Evolutionary conservation across 2,329 filamentous ascomycete species (phyloP).

Genomic region (Botrytis elliptica): DNA sequence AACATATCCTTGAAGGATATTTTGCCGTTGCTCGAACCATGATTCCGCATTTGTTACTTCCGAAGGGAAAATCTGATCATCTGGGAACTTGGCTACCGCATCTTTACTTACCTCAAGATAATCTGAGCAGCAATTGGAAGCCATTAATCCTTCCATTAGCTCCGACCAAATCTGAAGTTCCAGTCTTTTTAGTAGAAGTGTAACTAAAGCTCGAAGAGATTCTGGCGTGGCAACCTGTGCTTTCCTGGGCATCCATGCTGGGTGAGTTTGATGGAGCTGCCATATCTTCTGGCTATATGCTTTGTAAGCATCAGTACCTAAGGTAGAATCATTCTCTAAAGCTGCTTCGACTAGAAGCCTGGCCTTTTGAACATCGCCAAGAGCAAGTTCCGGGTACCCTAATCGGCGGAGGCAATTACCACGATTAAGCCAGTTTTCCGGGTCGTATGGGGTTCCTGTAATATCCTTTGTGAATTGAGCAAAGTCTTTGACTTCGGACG

Average conservation of each 20-base stretch:
- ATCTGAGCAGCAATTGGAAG: conserved; percentile 34
- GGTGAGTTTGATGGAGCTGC: conserved; percentile 32
- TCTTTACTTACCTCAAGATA: conserved; percentile 32
- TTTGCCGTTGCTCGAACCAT: conserved; percentile 30
- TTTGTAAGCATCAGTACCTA: conserved; percentile 35
- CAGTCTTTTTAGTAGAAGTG: conserved; percentile 31
- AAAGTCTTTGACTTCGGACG: conserved; percentile 28
- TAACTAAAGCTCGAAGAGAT: conserved; percentile 26
- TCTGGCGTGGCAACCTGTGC: conserved; percentile 30
- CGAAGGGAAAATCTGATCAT: conserved; percentile 33
- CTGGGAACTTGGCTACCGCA: conserved; percentile 32
- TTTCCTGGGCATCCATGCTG: conserved; percentile 30
- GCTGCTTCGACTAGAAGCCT: conserved; percentile 36
- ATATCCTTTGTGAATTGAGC: conserved; percentile 29
- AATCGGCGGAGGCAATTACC: conserved; percentile 33
- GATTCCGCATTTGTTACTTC: conserved; percentile 33
- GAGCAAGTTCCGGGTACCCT: conserved; percentile 38
- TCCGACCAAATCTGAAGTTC: conserved; percentile 36
- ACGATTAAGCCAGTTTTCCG: conserved; percentile 34
- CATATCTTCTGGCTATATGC: conserved; percentile 31
- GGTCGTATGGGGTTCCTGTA: conserved; percentile 32
- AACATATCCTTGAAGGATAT: conserved; percentile 26
- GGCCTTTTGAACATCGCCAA: conserved; percentile 39
- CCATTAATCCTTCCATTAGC: conserved; percentile 35
- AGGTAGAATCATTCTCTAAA: conserved; percentile 23